phyloP scores from a whole-genome alignment of 2,329 filamentous ascomycete genomes.

The Teratosphaeria viscida region DNA sequence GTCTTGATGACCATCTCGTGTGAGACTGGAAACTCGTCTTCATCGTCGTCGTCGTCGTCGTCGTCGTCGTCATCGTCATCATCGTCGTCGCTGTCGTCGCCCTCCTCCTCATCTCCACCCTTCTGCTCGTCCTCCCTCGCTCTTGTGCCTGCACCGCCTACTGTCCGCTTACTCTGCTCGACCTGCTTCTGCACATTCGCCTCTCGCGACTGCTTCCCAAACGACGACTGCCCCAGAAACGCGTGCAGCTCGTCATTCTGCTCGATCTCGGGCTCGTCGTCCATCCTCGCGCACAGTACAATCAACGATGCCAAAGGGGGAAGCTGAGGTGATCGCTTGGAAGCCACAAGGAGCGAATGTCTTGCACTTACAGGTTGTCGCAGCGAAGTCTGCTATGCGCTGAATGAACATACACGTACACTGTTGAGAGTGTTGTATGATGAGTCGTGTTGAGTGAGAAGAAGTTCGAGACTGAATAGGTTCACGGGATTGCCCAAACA shows the following conservation, averaged over 20 bases:
- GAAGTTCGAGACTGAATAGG: not conserved
- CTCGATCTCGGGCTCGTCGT: constrained; percentile 17
- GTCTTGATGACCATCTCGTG: constrained; percentile 90
- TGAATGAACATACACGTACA: not conserved
- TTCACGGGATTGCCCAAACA: not conserved
- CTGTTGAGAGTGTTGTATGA: not conserved
- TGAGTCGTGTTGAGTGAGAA: not conserved
- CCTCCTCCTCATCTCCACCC: constrained; percentile 44
- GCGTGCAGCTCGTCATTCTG: constrained; percentile 60
- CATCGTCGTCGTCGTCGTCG: constrained; percentile 55
- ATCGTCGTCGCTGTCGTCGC: constrained; percentile 36
- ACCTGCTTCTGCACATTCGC: constrained; percentile 72
- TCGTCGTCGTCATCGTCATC: constrained; percentile 35
- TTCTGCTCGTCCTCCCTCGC: constrained; percentile 23
- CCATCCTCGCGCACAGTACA: constrained; percentile 3
- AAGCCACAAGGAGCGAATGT: not conserved
- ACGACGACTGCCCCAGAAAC: constrained; percentile 70
- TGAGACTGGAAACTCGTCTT: constrained; percentile 82
- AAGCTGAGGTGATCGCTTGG: not conserved
- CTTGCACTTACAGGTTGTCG: not conserved
- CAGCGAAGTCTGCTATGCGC: not conserved
- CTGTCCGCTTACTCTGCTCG: constrained; percentile 58
- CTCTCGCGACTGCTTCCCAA: constrained; percentile 70
- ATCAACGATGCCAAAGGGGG: not conserved
- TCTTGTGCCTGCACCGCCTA: constrained; percentile 26